These are phyloP conservation scores for Pythium vanterpoolii DNA, from an alignment of 352 stramenopile genomes.

Conservation along the genomic window DNA sequence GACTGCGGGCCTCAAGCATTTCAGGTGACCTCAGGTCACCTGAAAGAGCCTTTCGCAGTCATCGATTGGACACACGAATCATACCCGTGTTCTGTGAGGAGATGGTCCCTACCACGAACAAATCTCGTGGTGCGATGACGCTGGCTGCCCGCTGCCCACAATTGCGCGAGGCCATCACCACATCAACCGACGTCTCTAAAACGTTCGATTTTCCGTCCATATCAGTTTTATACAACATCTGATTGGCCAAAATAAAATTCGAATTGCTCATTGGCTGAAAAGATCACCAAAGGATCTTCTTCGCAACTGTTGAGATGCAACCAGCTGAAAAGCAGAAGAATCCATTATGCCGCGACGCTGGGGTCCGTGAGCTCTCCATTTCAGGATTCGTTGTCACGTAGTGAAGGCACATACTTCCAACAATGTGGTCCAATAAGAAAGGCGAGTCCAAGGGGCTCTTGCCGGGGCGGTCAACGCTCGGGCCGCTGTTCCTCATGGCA, in stretches of 20 bases:
- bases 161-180: slow-evolving; percentile 13
- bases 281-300: neutral
- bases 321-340: neutral
- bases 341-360: neutral
- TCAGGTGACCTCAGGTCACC: too few species aligned
- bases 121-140: too few species aligned
- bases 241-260: neutral
- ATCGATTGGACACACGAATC: too few species aligned
- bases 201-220: neutral
- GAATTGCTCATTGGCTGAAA: neutral
- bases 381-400: neutral
- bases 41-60: too few species aligned
- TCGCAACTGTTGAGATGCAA: neutral
- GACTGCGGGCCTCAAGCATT: too few species aligned
- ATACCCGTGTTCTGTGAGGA: too few species aligned
- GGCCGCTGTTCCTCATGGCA: slow-evolving; percentile 87
- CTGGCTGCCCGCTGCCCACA: slow-evolving; percentile 6
- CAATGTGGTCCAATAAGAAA: slow-evolving; percentile 73
- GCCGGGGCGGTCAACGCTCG: slow-evolving; percentile 77
- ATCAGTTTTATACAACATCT: neutral
- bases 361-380: neutral
- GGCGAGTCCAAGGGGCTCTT: slow-evolving; percentile 67
- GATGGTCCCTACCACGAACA: too few species aligned
- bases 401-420: too few species aligned
- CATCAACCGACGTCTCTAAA: neutral